Conservation (phyloP, 1,284 basidiomycete genomes). For the Cerioporus squamosus region DNA sequence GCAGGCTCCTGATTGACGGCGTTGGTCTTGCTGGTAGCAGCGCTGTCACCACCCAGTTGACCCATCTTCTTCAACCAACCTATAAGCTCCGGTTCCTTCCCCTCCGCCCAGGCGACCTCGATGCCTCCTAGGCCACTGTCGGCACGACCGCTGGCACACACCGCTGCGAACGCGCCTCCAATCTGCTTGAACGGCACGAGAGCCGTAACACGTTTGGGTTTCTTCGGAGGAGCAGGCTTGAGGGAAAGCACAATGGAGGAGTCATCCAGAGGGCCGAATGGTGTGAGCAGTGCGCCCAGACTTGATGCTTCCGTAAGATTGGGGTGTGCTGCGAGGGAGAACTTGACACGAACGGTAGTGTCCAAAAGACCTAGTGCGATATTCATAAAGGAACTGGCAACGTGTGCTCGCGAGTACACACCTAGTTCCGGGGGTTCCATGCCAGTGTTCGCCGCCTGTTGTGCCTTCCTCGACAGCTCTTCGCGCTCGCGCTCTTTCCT, state of each 20-base stretch:
- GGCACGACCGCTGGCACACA: constrained; percentile 59
- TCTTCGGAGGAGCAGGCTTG: constrained; percentile 56
- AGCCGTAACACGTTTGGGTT: constrained; percentile 69
- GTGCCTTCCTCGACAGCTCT: constrained; percentile 34
- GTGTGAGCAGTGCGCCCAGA: constrained; percentile 54
- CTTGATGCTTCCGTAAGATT: constrained; percentile 53
- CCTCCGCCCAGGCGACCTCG: constrained; percentile 56
- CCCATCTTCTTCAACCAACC: constrained; percentile 76
- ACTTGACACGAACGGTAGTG: constrained; percentile 76
- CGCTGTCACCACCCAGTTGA: constrained; percentile 47
- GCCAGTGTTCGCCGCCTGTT: constrained; percentile 28
- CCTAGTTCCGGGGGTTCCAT: constrained; percentile 58
- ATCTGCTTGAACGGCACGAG: constrained; percentile 77
- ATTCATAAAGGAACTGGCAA: neutral
- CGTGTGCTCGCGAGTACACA: constrained; percentile 32
- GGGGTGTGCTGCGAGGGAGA: constrained; percentile 59
- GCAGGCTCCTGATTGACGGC: too few relatives aligned
- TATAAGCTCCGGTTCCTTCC: constrained; percentile 75
- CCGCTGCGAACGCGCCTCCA: constrained; percentile 72
- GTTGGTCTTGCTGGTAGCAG: neutral
- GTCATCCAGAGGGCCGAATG: constrained; percentile 66
- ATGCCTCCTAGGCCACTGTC: constrained; percentile 47
- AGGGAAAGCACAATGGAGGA: constrained; percentile 67
- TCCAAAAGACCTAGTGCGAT: constrained; percentile 57
- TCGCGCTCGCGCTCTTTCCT: constrained; percentile 45